These are phyloP conservation scores for Amborella trichopoda DNA, from an alignment of 164 flowering plant species.

Conservation along the genomic window DNA sequence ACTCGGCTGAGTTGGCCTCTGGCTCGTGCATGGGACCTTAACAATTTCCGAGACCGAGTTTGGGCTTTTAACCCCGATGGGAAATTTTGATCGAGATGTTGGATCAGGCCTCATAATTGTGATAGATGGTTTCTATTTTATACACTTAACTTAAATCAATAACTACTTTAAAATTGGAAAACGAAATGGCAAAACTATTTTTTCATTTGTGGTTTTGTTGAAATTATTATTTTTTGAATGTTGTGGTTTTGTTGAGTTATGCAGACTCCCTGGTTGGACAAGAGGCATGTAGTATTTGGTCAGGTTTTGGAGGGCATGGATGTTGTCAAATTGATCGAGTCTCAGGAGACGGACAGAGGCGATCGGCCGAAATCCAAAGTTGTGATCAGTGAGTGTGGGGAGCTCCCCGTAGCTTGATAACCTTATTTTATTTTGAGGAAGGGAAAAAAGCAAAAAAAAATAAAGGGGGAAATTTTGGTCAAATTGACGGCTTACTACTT, in stretches of 20 bases:
- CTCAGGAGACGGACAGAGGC: constrained; percentile 85
- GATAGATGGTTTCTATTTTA: no score
- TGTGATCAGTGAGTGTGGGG: constrained; percentile 69
- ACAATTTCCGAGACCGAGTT: no score
- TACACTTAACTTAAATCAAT: no score
- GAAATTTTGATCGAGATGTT: no score
- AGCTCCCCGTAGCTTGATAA: constrained; percentile 58
- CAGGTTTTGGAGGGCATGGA: constrained; percentile 97
- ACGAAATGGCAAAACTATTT: no score
- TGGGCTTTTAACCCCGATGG: no score
- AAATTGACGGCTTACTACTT: no score
- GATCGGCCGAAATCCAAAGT: constrained; percentile 85
- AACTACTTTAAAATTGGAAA: no score
- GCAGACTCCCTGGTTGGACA: constrained; percentile 97
- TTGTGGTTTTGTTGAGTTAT: constrained; percentile 1
- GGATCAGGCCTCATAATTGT: no score
- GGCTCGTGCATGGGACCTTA: no score
- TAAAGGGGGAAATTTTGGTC: neutral
- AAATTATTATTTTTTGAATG: neutral
- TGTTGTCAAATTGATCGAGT: constrained; percentile 66
- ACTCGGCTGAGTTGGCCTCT: no score
- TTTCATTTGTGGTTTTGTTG: neutral
- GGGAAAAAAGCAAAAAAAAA: neutral
- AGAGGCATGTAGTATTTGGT: constrained; percentile 92
- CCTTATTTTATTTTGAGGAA: no score